A percentile compares a stretch with the other conserved stretches of the same genome.
These are phyloP conservation scores for Aphanomyces euteiches DNA, from an alignment of 352 stramenopile species.

Conservation along the genomic window DNA sequence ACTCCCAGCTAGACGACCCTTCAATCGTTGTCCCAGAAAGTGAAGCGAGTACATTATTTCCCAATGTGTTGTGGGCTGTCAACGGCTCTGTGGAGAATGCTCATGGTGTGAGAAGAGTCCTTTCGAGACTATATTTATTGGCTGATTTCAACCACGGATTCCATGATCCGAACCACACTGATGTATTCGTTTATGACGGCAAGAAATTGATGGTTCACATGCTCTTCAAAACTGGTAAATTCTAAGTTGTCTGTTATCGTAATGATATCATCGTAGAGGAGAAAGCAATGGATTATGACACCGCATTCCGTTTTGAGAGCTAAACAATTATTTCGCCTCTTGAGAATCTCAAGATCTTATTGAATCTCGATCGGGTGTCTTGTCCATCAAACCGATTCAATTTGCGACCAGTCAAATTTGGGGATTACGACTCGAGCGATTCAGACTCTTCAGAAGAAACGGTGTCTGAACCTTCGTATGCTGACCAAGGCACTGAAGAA, in stretches of 20 bases:
- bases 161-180: background rate
- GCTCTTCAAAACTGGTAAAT: conserved; percentile 1
- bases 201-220: background rate
- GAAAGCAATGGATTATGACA: conserved; percentile 1
- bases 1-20: background rate
- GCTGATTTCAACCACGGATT: conserved; percentile 1
- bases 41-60: background rate
- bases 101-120: background rate
- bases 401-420: background rate
- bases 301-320: background rate
- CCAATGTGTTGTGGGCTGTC: background rate
- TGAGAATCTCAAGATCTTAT: background rate
- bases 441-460: conserved; percentile 1
- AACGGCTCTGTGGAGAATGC: background rate
- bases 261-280: background rate
- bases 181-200: background rate
- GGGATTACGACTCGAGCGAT: background rate
- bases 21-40: background rate
- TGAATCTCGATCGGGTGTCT: background rate
- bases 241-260: background rate
- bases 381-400: background rate
- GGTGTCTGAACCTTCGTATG: background rate
- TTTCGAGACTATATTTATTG: background rate
- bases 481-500: background rate
- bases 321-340: background rate